Percentiles rank a stretch among this genome's conserved stretches.
Evolutionary conservation across 371 early-diverging fungal genomes (phyloP).

Genomic region (Circinella umbellata): DNA sequence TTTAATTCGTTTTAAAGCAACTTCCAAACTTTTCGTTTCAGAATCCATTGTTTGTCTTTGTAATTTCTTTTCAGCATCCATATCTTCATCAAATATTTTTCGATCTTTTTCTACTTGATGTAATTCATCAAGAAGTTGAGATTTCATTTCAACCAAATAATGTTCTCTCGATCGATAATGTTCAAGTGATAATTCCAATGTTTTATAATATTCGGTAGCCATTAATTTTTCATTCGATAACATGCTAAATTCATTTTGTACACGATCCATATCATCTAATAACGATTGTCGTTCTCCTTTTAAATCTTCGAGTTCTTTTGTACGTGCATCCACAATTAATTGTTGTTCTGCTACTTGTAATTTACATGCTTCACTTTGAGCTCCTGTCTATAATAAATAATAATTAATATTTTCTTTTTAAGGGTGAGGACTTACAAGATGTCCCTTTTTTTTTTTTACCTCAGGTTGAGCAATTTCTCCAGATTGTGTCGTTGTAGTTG

Average conservation of each 20-base stretch:
- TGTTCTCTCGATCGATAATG: constrained; percentile 38
- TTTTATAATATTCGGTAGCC: constrained; percentile 49
- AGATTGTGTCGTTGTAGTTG: constrained; percentile 8
- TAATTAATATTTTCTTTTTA: neutral
- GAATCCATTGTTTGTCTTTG: constrained; percentile 55
- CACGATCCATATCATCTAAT: constrained; percentile 58
- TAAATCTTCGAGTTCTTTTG: constrained; percentile 76
- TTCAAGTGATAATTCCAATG: constrained; percentile 63
- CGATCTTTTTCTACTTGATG: constrained; percentile 28
- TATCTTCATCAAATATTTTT: constrained; percentile 28
- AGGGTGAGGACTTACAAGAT: too few relatives aligned
- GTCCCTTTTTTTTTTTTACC: neutral
- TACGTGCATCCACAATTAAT: constrained; percentile 60
- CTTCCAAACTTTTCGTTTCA: constrained; percentile 75
- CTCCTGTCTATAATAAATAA: neutral
- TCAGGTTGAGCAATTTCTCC: neutral
- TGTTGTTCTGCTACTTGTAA: constrained; percentile 42
- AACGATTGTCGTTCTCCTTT: constrained; percentile 66
- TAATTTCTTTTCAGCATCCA: constrained; percentile 31
- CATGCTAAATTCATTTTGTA: constrained; percentile 39
- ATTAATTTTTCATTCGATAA: constrained; percentile 60
- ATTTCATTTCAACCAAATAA: constrained; percentile 34
- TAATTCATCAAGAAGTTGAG: constrained; percentile 25
- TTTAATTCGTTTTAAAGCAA: constrained; percentile 80
- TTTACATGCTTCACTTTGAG: constrained; percentile 31